phyloP scores from a whole-genome alignment of 441 rosid species.

The Croton laevigatus region DNA sequence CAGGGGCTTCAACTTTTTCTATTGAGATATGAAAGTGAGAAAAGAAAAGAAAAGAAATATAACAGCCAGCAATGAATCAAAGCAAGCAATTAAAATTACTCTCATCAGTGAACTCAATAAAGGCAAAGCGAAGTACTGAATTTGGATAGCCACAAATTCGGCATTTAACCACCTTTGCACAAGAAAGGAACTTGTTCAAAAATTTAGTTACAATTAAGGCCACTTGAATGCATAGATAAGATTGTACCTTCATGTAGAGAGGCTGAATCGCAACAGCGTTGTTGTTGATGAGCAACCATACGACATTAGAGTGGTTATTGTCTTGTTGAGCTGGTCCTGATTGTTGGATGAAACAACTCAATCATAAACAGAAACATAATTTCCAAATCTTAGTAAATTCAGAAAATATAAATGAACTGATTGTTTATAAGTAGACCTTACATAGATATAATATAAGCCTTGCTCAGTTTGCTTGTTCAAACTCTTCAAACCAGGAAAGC shows the following conservation, averaged over 20 bases:
- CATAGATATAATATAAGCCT: too few relatives aligned
- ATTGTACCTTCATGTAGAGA: constrained; percentile 13
- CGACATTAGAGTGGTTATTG: constrained; percentile 18
- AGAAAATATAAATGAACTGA: too few relatives aligned
- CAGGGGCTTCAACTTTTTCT: constrained; percentile 50
- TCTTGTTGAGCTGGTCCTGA: constrained; percentile 42
- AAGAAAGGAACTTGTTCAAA: constrained; percentile 19
- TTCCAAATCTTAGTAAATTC: too few relatives aligned
- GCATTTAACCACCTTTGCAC: constrained; percentile 71
- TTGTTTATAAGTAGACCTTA: too few relatives aligned
- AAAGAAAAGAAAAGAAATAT: neutral
- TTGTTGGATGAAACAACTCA: constrained; percentile 40
- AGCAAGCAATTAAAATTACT: constrained; percentile 35
- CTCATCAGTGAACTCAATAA: constrained; percentile 88
- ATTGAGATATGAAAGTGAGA: neutral
- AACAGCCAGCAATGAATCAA: neutral
- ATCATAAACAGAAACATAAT: too few relatives aligned
- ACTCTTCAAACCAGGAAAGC: too few relatives aligned
- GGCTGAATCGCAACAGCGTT: constrained; percentile 17
- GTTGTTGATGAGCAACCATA: constrained; percentile 30
- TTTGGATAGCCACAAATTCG: constrained; percentile 91
- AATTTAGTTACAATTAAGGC: constrained; percentile 2
- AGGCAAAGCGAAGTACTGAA: constrained; percentile 89
- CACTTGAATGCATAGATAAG: neutral
- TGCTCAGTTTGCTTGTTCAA: too few relatives aligned